Evolutionary conservation across 169 alveolate species (phyloP).

Genomic region (Plasmodium falciparum): DNA sequence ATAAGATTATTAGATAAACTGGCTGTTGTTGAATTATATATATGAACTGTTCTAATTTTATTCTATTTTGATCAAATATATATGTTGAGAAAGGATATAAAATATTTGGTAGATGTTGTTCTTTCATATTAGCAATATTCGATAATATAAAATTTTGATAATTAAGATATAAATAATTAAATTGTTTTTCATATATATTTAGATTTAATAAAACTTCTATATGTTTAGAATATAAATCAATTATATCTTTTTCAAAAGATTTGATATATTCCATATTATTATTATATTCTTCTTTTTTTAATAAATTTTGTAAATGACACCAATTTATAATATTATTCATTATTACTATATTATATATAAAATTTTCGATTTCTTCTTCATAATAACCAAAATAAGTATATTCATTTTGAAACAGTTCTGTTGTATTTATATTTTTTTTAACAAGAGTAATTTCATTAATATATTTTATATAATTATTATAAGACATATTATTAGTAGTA

Average conservation of each 20-base stretch:
- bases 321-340: constrained; percentile 73
- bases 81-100: constrained; percentile 19
- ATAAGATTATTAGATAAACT: constrained; percentile 63
- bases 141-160: constrained; percentile 49
- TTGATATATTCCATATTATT: constrained; percentile 78
- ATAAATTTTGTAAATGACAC: constrained; percentile 78
- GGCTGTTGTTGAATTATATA: constrained; percentile 82
- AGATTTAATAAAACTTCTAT: constrained; percentile 78
- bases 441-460: constrained; percentile 23
- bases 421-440: not conserved
- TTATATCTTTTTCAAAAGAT: constrained; percentile 82
- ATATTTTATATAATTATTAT: not conserved
- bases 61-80: constrained; percentile 22
- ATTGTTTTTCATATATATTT: constrained; percentile 50
- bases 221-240: constrained; percentile 78
- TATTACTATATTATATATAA: constrained; percentile 50
- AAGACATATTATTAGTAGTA: not conserved
- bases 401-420: constrained; percentile 30
- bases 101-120: constrained; percentile 24
- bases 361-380: constrained; percentile 40
- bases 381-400: constrained; percentile 29
- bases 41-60: constrained; percentile 35
- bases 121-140: constrained; percentile 16
- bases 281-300: constrained; percentile 81
- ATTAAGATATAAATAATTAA: constrained; percentile 75